A percentile compares a stretch with the other conserved stretches of the same genome.
These are phyloP conservation scores for Lathyrus aphaca DNA, from an alignment of 306 rosid genomes.

Conservation along the genomic window DNA sequence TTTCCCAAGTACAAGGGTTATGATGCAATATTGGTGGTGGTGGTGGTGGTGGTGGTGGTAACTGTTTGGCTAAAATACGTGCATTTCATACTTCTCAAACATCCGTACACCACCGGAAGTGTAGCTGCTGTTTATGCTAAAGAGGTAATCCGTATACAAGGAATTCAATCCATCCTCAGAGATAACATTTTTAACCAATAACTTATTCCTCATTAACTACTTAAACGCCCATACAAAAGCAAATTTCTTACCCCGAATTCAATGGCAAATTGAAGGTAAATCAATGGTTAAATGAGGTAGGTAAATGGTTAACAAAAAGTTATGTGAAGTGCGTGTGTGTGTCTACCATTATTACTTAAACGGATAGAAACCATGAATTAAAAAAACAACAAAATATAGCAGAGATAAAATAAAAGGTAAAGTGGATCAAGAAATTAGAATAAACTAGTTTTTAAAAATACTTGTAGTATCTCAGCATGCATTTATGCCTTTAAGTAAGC, in stretches of 20 bases:
- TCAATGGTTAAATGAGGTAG: not conserved
- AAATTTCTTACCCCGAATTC: not conserved
- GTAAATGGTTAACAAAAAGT: not conserved
- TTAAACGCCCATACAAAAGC: not conserved
- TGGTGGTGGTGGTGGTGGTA: too few species aligned
- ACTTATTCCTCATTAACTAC: slow-evolving; percentile 1
- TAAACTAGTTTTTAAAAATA: slow-evolving; percentile 1
- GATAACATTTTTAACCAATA: slow-evolving; percentile 8
- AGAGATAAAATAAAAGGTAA: slow-evolving; percentile 8
- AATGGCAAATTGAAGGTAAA: not conserved
- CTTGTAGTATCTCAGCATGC: not conserved
- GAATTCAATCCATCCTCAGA: too few species aligned
- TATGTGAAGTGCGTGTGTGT: not conserved
- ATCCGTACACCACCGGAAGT: too few species aligned
- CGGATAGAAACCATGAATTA: not conserved
- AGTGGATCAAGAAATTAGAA: not conserved
- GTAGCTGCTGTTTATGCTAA: too few species aligned
- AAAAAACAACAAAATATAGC: slow-evolving; percentile 16
- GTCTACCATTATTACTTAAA: slow-evolving; percentile 13
- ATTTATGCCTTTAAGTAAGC: not conserved
- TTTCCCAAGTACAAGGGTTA: too few species aligned
- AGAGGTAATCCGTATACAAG: too few species aligned
- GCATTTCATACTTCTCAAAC: too few species aligned
- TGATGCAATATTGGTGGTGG: too few species aligned
- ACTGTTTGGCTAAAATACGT: too few species aligned